Conservation (phyloP, 1,284 basidiomycete genomes). For the Cryptococcus sp. region DNA sequence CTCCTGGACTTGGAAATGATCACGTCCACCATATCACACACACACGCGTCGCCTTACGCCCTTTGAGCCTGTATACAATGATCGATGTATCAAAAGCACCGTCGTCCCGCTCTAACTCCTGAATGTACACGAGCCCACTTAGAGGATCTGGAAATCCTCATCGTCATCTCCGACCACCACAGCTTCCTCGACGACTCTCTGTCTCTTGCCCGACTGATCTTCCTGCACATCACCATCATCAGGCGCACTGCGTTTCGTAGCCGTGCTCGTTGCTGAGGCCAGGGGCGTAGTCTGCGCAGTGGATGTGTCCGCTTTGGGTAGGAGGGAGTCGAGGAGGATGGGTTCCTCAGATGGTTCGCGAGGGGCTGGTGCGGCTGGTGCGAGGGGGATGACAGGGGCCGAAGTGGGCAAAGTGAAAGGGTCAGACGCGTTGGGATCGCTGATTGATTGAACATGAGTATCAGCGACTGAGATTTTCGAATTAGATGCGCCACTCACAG, state of each 20-base stretch:
- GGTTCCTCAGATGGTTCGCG: conserved; percentile 20
- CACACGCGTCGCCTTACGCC: neutral
- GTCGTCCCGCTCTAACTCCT: no score
- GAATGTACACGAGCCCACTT: neutral
- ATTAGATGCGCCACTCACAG: conserved; percentile 62
- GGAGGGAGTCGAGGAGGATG: conserved; percentile 10
- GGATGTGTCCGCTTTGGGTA: conserved; percentile 2
- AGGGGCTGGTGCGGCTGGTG: conserved; percentile 3
- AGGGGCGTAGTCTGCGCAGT: conserved; percentile 7
- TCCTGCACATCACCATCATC: conserved; percentile 17
- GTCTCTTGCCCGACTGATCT: conserved; percentile 19
- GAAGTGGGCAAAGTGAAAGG: conserved; percentile 19
- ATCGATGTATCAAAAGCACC: no score
- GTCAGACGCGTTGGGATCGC: conserved; percentile 10
- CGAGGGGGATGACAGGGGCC: conserved; percentile 18
- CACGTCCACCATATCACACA: neutral
- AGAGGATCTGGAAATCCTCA: conserved; percentile 34
- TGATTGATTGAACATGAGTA: neutral
- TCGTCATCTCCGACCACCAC: conserved; percentile 18
- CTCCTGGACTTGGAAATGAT: neutral
- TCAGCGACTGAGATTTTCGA: neutral
- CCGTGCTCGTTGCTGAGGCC: conserved; percentile 7
- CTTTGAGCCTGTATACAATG: neutral
- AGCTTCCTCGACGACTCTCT: conserved; percentile 16
- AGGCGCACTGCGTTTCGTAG: conserved; percentile 26